These are phyloP conservation scores for Scheffersomyces insectosa DNA, from an alignment of 1,139 yeast species.

Conservation along the genomic window DNA sequence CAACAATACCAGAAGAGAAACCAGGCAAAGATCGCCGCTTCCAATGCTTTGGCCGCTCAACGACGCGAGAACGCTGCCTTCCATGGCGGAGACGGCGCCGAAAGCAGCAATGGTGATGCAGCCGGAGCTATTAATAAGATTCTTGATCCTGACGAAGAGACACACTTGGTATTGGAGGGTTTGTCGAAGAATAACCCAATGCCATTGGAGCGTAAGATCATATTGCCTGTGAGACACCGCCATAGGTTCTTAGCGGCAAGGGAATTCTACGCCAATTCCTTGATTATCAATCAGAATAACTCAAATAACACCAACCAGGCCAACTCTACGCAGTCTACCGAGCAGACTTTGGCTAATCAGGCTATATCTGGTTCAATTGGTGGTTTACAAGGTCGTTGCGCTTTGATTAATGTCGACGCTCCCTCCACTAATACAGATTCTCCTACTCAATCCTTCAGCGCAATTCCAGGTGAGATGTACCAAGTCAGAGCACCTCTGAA, in stretches of 20 bases:
- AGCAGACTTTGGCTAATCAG: conserved; percentile 49
- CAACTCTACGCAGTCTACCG: conserved; percentile 22
- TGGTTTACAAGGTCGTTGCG: conserved; percentile 75
- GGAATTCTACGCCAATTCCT: conserved; percentile 72
- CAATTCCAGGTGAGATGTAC: conserved; percentile 52
- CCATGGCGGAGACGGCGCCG: conserved; percentile 27
- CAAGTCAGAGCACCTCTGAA: conserved; percentile 67
- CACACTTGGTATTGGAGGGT: conserved; percentile 91
- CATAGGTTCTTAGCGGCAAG: conserved; percentile 78
- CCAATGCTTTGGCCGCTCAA: conserved; percentile 66
- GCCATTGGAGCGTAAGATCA: conserved; percentile 76
- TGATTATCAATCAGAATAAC: conserved; percentile 37
- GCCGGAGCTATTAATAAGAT: conserved; percentile 26
- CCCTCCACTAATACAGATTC: conserved; percentile 25
- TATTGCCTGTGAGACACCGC: conserved; percentile 70
- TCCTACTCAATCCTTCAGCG: conserved; percentile 51
- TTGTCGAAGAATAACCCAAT: conserved; percentile 76
- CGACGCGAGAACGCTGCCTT: conserved; percentile 48
- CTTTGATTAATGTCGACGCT: conserved; percentile 64
- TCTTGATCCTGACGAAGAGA: conserved; percentile 84
- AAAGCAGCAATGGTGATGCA: conserved; percentile 22
- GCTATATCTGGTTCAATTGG: conserved; percentile 62
- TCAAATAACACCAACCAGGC: conserved; percentile 16
- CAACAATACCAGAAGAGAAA: conserved; percentile 91
- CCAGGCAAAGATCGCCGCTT: conserved; percentile 86